A percentile compares a stretch with the other conserved stretches of the same genome.
Conservation (phyloP, 164 flowering plant genomes). For the Macadamia integrifolia region DNA sequence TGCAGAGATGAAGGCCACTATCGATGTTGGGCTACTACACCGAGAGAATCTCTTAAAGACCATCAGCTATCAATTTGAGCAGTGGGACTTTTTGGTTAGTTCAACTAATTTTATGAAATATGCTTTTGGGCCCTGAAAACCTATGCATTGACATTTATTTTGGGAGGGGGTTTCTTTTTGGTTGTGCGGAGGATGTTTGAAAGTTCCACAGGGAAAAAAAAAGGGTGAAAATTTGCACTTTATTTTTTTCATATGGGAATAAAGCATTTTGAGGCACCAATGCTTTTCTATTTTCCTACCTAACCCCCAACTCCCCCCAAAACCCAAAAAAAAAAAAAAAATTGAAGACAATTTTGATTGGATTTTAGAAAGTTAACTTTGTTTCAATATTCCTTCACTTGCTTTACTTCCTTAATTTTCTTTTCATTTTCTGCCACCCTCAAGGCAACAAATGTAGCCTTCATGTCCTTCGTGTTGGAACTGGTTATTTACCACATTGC, state of each 20-base stretch:
- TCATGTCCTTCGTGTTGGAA: background rate
- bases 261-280: too few species aligned
- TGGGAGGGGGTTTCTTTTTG: too few species aligned
- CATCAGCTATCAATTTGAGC: constrained; percentile 57
- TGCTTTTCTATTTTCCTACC: too few species aligned
- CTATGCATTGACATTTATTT: background rate
- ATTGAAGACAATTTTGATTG: too few species aligned
- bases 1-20: constrained; percentile 65
- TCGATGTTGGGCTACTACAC: constrained; percentile 64
- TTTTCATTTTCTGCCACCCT: background rate
- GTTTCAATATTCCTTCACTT: background rate
- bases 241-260: too few species aligned
- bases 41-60: constrained; percentile 44
- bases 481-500: background rate
- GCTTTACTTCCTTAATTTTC: background rate
- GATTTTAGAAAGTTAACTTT: too few species aligned
- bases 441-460: background rate
- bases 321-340: too few species aligned
- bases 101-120: constrained; percentile 2
- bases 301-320: too few species aligned
- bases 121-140: background rate
- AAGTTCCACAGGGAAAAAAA: too few species aligned
- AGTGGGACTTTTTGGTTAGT: constrained; percentile 68
- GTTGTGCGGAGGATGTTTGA: too few species aligned
- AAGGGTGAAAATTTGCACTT: too few species aligned